These are phyloP conservation scores for Agaricus sinodeliciosus DNA, from an alignment of 768 basidiomycete species.

Conservation along the genomic window DNA sequence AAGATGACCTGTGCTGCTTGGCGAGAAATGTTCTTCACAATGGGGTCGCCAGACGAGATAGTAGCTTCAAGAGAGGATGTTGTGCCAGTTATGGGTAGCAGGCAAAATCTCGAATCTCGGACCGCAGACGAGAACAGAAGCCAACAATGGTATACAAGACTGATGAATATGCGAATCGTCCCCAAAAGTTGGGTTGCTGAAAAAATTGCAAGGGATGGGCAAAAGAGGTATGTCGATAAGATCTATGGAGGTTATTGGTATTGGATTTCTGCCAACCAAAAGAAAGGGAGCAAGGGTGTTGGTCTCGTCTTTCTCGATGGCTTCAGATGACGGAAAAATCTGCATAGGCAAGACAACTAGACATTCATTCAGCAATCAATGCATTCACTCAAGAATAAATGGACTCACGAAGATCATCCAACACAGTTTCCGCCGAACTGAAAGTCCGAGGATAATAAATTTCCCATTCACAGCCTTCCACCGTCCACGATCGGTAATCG, in stretches of 20 bases:
- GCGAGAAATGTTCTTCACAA: not conserved
- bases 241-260: not conserved
- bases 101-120: not conserved
- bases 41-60: not conserved
- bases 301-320: not conserved
- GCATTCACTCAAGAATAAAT: no score
- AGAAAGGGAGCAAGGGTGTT: not conserved
- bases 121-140: not conserved
- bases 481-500: not conserved
- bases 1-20: slow-evolving; percentile 1
- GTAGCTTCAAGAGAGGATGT: not conserved
- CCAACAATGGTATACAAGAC: not conserved
- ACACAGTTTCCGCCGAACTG: no score
- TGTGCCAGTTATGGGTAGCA: not conserved
- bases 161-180: no score
- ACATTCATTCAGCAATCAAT: not conserved
- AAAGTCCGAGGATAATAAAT: not conserved
- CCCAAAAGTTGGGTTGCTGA: no score
- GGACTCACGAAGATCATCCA: no score
- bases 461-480: not conserved
- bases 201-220: not conserved
- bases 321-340: no score
- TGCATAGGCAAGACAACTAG: not conserved
- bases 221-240: not conserved
- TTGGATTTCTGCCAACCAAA: slow-evolving; percentile 5